phyloP scores from a whole-genome alignment of 257 asterid genomes.

The Gentiana macrophylla region DNA sequence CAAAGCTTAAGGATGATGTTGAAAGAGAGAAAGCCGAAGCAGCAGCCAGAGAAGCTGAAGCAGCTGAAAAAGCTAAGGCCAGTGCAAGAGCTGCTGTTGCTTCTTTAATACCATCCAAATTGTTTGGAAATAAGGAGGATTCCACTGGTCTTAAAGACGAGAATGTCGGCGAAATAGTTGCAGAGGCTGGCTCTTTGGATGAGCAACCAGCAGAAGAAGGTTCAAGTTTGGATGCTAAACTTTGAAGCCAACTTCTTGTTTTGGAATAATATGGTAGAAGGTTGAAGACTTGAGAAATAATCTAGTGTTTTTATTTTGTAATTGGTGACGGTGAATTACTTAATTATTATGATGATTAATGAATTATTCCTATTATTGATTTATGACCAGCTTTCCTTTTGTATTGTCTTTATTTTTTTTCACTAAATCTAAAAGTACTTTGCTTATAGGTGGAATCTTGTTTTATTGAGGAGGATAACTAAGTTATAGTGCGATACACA shows the following conservation, averaged over 20 bases:
- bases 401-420: too few species aligned
- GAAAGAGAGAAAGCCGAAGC: conserved; percentile 70
- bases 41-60: conserved; percentile 70
- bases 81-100: conserved; percentile 61
- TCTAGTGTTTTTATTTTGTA: too few species aligned
- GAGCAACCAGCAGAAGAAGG: conserved; percentile 15
- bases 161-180: conserved; percentile 15
- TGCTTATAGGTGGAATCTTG: too few species aligned
- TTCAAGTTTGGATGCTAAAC: conserved; percentile 17
- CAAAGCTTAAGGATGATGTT: conserved; percentile 46
- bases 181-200: conserved; percentile 10
- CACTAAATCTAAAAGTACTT: too few species aligned
- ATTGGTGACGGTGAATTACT: too few species aligned
- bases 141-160: conserved; percentile 13
- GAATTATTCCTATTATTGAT: too few species aligned
- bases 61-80: conserved; percentile 64
- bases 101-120: conserved; percentile 56
- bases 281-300: too few species aligned
- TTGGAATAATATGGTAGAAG: not conserved
- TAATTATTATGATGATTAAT: too few species aligned
- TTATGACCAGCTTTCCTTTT: too few species aligned
- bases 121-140: conserved; percentile 41
- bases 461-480: too few species aligned
- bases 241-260: conserved; percentile 17
- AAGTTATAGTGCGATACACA: too few species aligned